A percentile compares a stretch with the other conserved stretches of the same genome.
These are phyloP conservation scores for Kuraishia hungarica DNA, from an alignment of 805 yeast species.

Conservation along the genomic window DNA sequence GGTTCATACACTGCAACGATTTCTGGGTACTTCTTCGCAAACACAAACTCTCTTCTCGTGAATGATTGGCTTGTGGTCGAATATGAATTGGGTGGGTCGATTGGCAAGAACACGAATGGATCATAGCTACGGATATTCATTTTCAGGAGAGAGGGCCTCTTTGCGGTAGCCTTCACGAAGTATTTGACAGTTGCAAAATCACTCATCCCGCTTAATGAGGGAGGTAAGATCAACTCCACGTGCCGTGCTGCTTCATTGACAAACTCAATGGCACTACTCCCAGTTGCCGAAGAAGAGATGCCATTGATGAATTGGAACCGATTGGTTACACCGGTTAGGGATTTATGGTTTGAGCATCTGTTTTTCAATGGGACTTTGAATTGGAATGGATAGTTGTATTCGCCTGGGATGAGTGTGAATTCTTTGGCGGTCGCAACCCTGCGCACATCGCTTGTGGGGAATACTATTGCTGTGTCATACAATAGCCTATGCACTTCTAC, in stretches of 20 bases:
- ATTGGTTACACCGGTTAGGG: slow-evolving; percentile 4
- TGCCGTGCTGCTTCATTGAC: slow-evolving; percentile 16
- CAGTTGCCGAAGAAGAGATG: neutral
- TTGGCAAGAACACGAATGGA: slow-evolving; percentile 48
- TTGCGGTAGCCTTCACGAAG: slow-evolving; percentile 54
- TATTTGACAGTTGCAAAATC: slow-evolving; percentile 34
- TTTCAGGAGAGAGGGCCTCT: slow-evolving; percentile 35
- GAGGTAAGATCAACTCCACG: slow-evolving; percentile 14
- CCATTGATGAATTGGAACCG: slow-evolving; percentile 5
- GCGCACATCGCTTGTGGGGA: slow-evolving; percentile 43
- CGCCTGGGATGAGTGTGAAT: slow-evolving; percentile 41
- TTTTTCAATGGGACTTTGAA: slow-evolving; percentile 34
- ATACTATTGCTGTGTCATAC: slow-evolving; percentile 40
- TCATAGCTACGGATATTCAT: slow-evolving; percentile 35
- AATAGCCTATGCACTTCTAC: slow-evolving; percentile 35
- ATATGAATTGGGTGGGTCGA: slow-evolving; percentile 22
- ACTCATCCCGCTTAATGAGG: slow-evolving; percentile 15
- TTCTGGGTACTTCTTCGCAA: slow-evolving; percentile 33
- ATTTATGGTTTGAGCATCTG: slow-evolving; percentile 20
- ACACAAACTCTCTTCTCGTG: slow-evolving; percentile 31
- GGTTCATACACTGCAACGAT: slow-evolving; percentile 28
- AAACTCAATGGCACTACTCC: neutral
- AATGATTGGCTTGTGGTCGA: slow-evolving; percentile 32
- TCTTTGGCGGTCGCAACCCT: slow-evolving; percentile 32
- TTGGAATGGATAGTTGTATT: slow-evolving; percentile 39